Evolutionary conservation across 768 basidiomycete species (phyloP), one percentile per base, ranked within the genome.

Genomic region (Crepidotus variabilis): DNA sequence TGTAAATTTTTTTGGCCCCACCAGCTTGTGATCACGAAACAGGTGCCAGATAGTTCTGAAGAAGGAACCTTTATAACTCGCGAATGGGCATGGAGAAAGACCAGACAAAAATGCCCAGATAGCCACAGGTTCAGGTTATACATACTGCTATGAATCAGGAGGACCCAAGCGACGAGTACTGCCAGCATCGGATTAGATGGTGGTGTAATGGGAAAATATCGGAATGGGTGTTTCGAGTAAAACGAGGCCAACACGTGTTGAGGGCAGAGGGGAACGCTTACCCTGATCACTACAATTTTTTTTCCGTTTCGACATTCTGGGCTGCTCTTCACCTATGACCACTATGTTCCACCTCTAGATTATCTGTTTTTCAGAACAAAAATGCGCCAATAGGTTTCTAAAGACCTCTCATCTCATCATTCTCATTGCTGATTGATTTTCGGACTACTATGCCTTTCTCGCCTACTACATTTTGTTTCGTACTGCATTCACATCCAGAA

Each of bases 191-290:
- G 39, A 54, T 47, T 56, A 52, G 59, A 39, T 45, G 47, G 50
- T 59, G 51, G 53, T 34, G 53, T 35, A 53, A 51, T 56, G 55
- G 57, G 56, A 57, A 54, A 59, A 39, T 47, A 14, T 57, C 55
- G 55, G 61, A 57, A 47, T 22, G 49, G 47, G 21, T 47, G 52
- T 50, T 47, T 54, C 33, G 18, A 28, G 48, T 50, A 59, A 57
- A 58, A 60, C 57, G 63, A 58, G 60, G 50, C 48, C 33, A 60
- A 58, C 63, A 65, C 60, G 61, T 65, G 63, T 62, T 23, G 52
- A 45, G 57, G 46, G 51, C 18, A 53, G 7, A 57, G 52, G 52
- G 52, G 24, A 49, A 28, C 14, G 20, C 21, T 14, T 28, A 28
- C 21, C 21, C 20, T 49, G 20, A 22, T 28, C 20, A 49, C 18